Evolutionary conservation across 768 basidiomycete species (phyloP).

Genomic region (Termitomyces sp.): DNA sequence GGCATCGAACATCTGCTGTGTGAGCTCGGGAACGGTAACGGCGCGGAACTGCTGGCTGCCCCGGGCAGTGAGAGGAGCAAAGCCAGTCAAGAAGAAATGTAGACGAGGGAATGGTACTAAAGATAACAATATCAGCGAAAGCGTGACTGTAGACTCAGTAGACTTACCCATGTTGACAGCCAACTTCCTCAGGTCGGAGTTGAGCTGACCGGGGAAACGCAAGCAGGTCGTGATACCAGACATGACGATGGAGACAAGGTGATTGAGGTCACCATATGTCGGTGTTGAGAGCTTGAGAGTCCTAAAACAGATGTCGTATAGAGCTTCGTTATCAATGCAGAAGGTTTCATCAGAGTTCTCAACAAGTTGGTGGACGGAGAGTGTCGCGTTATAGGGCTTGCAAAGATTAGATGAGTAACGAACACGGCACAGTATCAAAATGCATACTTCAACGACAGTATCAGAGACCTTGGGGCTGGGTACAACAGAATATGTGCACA

Average conservation of each 20-base stretch:
- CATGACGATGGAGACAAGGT: conserved; percentile 97
- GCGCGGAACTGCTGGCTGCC: conserved; percentile 95
- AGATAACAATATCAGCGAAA: neutral
- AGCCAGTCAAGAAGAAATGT: conserved; percentile 99
- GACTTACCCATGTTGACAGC: conserved; percentile 96
- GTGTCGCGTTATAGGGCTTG: conserved; percentile 96
- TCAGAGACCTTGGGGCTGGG: conserved; percentile 97
- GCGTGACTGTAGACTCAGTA: neutral
- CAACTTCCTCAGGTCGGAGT: conserved; percentile 96
- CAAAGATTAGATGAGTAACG: neutral
- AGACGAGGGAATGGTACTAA: conserved; percentile 97
- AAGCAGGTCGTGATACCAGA: conserved; percentile 97
- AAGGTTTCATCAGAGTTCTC: conserved; percentile 99
- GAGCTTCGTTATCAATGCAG: conserved; percentile 99
- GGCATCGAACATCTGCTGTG: conserved; percentile 99
- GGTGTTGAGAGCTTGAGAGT: conserved; percentile 95
- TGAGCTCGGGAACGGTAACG: conserved; percentile 95
- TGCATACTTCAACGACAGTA: conserved; percentile 87
- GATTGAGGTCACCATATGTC: conserved; percentile 96
- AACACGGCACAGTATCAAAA: neutral
- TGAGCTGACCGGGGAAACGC: conserved; percentile 99
- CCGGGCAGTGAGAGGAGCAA: conserved; percentile 89
- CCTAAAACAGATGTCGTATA: conserved; percentile 98
- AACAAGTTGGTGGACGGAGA: conserved; percentile 97
- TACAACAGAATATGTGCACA: conserved; percentile 99